phyloP scores from a whole-genome alignment of 371 early-diverging fungal species.

The Haplosporangium sp. region DNA sequence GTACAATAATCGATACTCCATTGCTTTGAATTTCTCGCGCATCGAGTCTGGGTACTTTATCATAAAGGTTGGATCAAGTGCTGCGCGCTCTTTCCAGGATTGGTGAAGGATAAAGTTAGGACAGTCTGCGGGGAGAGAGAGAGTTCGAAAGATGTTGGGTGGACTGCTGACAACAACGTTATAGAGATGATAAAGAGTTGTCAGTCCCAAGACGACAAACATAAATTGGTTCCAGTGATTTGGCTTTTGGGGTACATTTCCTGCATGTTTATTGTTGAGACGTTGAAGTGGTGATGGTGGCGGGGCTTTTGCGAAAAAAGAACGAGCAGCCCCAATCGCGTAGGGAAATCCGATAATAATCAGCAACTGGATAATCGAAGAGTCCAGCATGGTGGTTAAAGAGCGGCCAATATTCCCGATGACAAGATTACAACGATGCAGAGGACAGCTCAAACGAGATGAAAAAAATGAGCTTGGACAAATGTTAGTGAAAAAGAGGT shows the following conservation, averaged over 20 bases:
- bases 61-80: slow-evolving; percentile 22
- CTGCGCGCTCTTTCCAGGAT: slow-evolving; percentile 33
- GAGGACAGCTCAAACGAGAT: neutral
- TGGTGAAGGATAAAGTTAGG: slow-evolving; percentile 49
- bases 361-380: slow-evolving; percentile 42
- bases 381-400: slow-evolving; percentile 27
- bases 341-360: slow-evolving; percentile 45
- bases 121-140: slow-evolving; percentile 35
- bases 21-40: slow-evolving; percentile 42
- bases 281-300: slow-evolving; percentile 39
- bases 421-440: neutral
- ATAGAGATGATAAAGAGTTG: slow-evolving; percentile 24
- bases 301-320: slow-evolving; percentile 38
- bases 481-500: too few relatives aligned
- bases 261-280: slow-evolving; percentile 6
- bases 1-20: slow-evolving; percentile 37
- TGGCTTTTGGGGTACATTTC: neutral
- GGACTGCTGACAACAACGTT: slow-evolving; percentile 16
- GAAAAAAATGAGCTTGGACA: neutral
- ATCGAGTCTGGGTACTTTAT: slow-evolving; percentile 31
- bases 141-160: slow-evolving; percentile 42
- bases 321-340: slow-evolving; percentile 16
- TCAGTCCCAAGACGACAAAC: slow-evolving; percentile 9
- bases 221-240: slow-evolving; percentile 20
- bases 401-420: neutral